A percentile compares a stretch with the other conserved stretches of the same genome.
These are phyloP conservation scores for Blastomyces gilchristii DNA, from an alignment of 2,329 filamentous ascomycete species.

Conservation along the genomic window DNA sequence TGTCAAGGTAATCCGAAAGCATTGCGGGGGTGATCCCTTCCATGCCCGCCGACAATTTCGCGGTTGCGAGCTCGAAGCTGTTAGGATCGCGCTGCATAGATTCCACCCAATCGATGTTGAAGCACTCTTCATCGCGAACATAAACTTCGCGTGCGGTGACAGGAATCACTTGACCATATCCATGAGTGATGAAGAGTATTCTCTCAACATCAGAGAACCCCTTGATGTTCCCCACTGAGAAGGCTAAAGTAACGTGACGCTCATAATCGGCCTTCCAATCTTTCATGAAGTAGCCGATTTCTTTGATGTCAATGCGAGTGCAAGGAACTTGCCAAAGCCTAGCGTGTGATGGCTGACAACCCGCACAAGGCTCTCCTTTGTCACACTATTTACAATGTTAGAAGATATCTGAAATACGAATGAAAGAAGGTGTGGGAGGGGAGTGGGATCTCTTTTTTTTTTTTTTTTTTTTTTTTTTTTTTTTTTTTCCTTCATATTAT, in stretches of 20 bases:
- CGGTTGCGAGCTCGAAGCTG: conserved; percentile 76
- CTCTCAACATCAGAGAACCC: conserved; percentile 57
- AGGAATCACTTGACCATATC: conserved; percentile 85
- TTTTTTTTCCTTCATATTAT: background rate
- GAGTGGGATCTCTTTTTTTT: background rate
- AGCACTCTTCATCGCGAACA: conserved; percentile 83
- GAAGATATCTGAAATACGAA: conserved; percentile 2
- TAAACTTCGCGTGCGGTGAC: conserved; percentile 91
- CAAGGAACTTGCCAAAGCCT: conserved; percentile 95
- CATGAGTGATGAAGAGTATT: conserved; percentile 86
- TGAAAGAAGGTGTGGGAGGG: background rate
- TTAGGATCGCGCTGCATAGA: conserved; percentile 63
- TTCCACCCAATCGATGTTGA: conserved; percentile 90
- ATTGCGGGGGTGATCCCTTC: conserved; percentile 74
- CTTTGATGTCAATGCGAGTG: conserved; percentile 97
- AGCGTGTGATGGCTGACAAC: conserved; percentile 90
- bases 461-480: too few species aligned
- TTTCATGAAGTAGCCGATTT: conserved; percentile 98
- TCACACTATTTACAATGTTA: conserved; percentile 50
- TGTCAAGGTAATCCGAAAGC: conserved; percentile 85
- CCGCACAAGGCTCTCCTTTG: conserved; percentile 90
- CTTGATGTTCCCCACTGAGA: conserved; percentile 92
- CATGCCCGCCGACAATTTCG: conserved; percentile 77
- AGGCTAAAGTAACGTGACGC: conserved; percentile 73
- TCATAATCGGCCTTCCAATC: conserved; percentile 98